phyloP scores from a whole-genome alignment of 1,139 yeast species.

The Nakaseomyces glabratus region DNA sequence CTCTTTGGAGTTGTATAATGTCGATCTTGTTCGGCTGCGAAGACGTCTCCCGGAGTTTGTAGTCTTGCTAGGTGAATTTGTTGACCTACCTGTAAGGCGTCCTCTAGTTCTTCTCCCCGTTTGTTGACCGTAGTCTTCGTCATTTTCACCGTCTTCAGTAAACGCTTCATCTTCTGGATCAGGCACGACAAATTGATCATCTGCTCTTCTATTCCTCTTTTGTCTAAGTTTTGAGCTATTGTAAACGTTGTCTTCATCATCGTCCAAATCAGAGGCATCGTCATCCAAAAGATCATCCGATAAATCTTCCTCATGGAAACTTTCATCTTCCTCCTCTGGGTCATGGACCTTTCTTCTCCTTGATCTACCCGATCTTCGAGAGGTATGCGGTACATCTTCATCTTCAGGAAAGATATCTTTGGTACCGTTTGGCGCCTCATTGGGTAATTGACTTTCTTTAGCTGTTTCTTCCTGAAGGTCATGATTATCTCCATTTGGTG shows the following conservation, averaged over 20 bases:
- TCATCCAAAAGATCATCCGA: conserved; percentile 26
- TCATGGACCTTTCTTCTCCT: conserved; percentile 18
- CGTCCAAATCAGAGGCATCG: conserved; percentile 30
- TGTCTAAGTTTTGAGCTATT: conserved; percentile 11
- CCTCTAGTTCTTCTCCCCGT: conserved; percentile 14
- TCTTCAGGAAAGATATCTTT: conserved; percentile 17
- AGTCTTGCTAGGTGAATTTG: conserved; percentile 11
- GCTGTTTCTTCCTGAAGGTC: conserved; percentile 17
- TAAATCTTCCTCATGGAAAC: conserved; percentile 27
- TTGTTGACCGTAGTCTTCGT: conserved; percentile 9
- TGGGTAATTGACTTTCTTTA: too few species aligned
- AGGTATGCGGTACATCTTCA: conserved; percentile 19
- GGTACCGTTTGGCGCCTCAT: conserved; percentile 8
- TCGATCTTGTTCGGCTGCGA: conserved; percentile 13
- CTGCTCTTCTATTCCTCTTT: conserved; percentile 13
- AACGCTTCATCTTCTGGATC: conserved; percentile 22
- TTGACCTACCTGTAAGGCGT: conserved; percentile 15
- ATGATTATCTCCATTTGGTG: conserved; percentile 16
- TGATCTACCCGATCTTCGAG: conserved; percentile 20
- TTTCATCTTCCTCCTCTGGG: conserved; percentile 25
- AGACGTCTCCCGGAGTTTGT: conserved; percentile 11
- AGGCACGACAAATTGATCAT: conserved; percentile 21
- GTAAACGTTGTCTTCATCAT: conserved; percentile 15
- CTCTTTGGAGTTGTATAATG: not conserved
- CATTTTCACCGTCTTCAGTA: conserved; percentile 20